Evolutionary conservation across 2,329 filamentous ascomycete species (phyloP).

Genomic region (Basipetospora chlamydospora): DNA sequence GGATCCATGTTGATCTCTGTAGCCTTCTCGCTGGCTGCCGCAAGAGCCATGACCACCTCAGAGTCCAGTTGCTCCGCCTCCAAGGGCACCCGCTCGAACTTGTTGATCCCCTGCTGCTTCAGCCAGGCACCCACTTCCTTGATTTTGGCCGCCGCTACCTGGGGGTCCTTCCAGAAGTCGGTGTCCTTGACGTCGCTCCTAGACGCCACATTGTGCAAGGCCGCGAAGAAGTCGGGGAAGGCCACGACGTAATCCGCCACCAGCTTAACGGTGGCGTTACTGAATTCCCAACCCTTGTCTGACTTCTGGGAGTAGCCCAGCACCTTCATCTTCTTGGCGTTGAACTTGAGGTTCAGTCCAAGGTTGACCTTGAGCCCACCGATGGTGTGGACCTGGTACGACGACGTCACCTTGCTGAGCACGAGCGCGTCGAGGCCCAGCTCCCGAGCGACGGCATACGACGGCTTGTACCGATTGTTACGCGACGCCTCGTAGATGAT

Average conservation of each 20-base stretch:
- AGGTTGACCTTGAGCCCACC: constrained; percentile 77
- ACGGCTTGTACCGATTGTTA: constrained; percentile 65
- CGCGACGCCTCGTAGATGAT: constrained; percentile 59
- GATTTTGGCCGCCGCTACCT: constrained; percentile 61
- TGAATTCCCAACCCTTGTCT: constrained; percentile 88
- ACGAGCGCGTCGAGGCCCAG: constrained; percentile 73
- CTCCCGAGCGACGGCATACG: constrained; percentile 74
- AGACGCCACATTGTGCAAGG: constrained; percentile 71
- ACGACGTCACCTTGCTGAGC: constrained; percentile 89
- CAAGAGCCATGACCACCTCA: constrained; percentile 68
- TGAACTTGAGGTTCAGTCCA: constrained; percentile 92
- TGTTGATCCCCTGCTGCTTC: constrained; percentile 79
- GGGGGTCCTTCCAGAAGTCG: constrained; percentile 66
- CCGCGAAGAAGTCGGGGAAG: constrained; percentile 91
- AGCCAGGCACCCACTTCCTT: constrained; percentile 93
- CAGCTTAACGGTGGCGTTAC: constrained; percentile 64
- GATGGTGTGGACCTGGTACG: constrained; percentile 67
- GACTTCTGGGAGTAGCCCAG: constrained; percentile 86
- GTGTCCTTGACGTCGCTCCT: constrained; percentile 72
- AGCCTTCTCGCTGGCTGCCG: constrained; percentile 41
- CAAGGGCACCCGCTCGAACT: constrained; percentile 87
- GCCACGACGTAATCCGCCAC: constrained; percentile 80
- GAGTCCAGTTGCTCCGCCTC: constrained; percentile 95
- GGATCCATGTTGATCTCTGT: constrained; percentile 20
- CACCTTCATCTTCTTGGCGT: constrained; percentile 88